Evolutionary conservation across 2,329 filamentous ascomycete genomes (phyloP).

Genomic region (Chrysosporium keratinophilum): DNA sequence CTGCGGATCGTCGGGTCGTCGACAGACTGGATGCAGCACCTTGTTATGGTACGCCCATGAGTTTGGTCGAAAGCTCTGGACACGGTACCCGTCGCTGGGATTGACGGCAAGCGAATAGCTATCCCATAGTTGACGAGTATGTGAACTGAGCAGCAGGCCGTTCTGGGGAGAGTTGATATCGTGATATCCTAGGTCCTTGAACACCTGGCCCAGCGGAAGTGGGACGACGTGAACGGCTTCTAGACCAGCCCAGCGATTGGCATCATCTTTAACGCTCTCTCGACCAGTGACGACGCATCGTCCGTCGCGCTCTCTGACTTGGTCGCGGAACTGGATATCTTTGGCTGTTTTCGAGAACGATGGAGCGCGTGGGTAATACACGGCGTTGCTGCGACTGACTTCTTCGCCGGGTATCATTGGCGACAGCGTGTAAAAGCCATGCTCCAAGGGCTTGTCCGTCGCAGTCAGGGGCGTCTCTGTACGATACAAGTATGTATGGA

Average conservation of each 20-base stretch:
- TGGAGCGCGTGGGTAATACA: neutral
- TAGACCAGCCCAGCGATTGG: neutral
- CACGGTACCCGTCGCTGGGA: slow-evolving; percentile 20
- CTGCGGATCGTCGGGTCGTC: neutral
- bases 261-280: neutral
- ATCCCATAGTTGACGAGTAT: slow-evolving; percentile 20
- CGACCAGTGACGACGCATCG: slow-evolving; percentile 9
- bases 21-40: neutral
- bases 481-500: neutral
- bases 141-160: slow-evolving; percentile 19
- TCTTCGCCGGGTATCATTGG: neutral
- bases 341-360: neutral
- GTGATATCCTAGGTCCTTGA: slow-evolving; percentile 16
- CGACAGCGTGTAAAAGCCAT: neutral
- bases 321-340: neutral
- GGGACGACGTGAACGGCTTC: slow-evolving; percentile 24
- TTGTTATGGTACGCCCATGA: neutral
- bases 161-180: slow-evolving; percentile 23
- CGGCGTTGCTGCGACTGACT: neutral
- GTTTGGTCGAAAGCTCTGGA: slow-evolving; percentile 20
- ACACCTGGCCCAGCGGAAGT: neutral
- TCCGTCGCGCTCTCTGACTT: slow-evolving; percentile 1
- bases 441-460: neutral
- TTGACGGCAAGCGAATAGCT: slow-evolving; percentile 21
- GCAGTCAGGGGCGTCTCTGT: neutral